Base-by-base conservation (phyloP, 1,139 yeast genomes). In the Chernovozyma sophiae-reginae region DNA sequence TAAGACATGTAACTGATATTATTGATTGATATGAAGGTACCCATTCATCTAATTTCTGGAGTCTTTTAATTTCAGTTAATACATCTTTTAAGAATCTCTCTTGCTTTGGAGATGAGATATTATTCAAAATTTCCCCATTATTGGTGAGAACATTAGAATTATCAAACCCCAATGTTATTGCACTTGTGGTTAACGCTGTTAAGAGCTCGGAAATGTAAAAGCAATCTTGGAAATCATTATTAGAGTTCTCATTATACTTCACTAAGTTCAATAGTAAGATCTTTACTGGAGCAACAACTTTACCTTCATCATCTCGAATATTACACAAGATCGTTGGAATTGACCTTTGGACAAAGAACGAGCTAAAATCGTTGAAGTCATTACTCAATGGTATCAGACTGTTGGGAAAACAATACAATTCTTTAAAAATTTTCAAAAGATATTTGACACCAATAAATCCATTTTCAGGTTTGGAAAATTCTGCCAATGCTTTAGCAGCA, bases 31-130 rank as follows among this genome's bases (percentile, higher is more conserved):
- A 79, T 0, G 95, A 81, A 0, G 96, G 95, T 12, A 83, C 71
- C 95, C 95, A 89, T 34, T 78, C 81, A 51, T 92, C 97, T 60
- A 94, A 68, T 45, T 90, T 79, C 45, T 81, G 79, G 43, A 82
- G 74, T 43, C 97, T 71, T 37, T 81, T 78, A 34, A 94, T 65
- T 52, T 90, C 75, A 5, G 54, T 49, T 5, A 60, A 41, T 1
- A 62, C 73, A 30, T 50, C 53, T 4, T 48, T 47, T 7, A 56
- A 46, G 40, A 67, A 65, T 23, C 51, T 49, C 23, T 20, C 23
- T 10, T 6, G 10, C 8, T 20, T 17, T 39, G 42, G 19, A 52
- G 51, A 20, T 43, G 37, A 3, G 10, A 10, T 7, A 20, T 10
- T 20, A 6, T 10, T 20, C 23, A 20, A 20, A 7, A 20, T 10